Evolutionary conservation across 2,329 filamentous ascomycete species (phyloP), one percentile per base, ranked within the genome.

Genomic region (Colletotrichum sp.): DNA sequence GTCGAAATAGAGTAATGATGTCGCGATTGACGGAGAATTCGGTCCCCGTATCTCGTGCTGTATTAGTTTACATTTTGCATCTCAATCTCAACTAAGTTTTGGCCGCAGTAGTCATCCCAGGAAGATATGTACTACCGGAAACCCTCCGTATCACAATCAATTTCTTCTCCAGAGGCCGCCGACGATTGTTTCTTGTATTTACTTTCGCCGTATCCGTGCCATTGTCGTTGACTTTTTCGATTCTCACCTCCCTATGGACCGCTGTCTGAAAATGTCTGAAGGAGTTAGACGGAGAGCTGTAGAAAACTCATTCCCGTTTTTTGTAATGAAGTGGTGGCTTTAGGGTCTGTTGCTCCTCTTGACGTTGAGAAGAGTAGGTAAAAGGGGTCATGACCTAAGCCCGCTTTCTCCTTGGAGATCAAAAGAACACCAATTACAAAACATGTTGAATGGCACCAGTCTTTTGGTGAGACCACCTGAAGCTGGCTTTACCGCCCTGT

Each of bases 141-240:
- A 48, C 44, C 18, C 6, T 22, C 18, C 3, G 3, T 22, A 48
- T n/a, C 39, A n/a, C 9, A 44, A n/a, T n/a, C 18, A n/a, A 44
- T 10, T 44, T 12, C n/a, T 4, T 12, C 18, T 13, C 5, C 3
- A 48, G 44, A 48, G 44, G 44, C 44, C 44, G 44, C 44, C 44
- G 2, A 48, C 22, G n/a, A 48, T 48, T n/a, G n/a, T 22, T n/a
- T 48, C 6, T 1, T 0, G 0, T 1, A n/a, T 44, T 22, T 22
- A 0, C 1, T 7, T 48, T 22, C 39, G 18, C 1, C 18, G 8
- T n/a, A 12, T 12, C 9, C 18, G 44, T 2, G n/a, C 13, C 44
- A 0, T 13, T 44, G 5, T n/a, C 1, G 39, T 44, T 44, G 2
- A 0, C 18, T 3, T n/a, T 10, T n/a, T 10, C 39, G 39, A 44